Percentiles rank a stretch among this genome's conserved stretches.
Evolutionary conservation across 2,329 filamentous ascomycete species (phyloP).

Genomic region (Fusarium mexicanum): DNA sequence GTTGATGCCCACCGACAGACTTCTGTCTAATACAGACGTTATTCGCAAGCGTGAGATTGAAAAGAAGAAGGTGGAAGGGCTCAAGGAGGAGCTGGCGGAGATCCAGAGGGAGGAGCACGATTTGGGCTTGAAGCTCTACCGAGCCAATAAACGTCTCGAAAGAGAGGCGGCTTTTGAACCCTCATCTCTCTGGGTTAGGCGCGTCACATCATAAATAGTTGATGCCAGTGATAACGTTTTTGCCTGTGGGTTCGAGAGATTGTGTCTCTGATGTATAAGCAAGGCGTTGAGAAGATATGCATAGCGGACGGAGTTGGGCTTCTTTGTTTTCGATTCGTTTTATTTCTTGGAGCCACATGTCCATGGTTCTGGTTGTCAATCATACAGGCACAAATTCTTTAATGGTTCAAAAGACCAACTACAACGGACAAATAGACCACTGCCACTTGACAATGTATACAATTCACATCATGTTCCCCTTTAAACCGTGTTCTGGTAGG

Average conservation of each 20-base stretch:
- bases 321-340: constrained; percentile 20
- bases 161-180: constrained; percentile 71
- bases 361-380: constrained; percentile 17
- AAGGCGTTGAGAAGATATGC: constrained; percentile 40
- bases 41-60: constrained; percentile 63
- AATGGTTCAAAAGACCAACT: constrained; percentile 13
- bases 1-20: constrained; percentile 76
- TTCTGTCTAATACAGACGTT: constrained; percentile 74
- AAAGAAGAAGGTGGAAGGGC: constrained; percentile 72
- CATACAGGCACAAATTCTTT: constrained; percentile 23
- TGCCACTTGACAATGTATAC: constrained; percentile 2
- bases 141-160: constrained; percentile 79
- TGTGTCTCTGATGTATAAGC: constrained; percentile 21
- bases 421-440: constrained; percentile 18
- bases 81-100: constrained; percentile 75
- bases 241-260: constrained; percentile 5
- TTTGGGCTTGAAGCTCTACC: constrained; percentile 76
- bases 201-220: constrained; percentile 70
- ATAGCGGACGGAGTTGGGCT: constrained; percentile 37
- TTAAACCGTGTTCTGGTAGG: neutral
- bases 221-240: neutral
- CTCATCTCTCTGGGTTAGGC: constrained; percentile 79
- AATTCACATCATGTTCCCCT: neutral
- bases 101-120: constrained; percentile 82
- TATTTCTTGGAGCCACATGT: constrained; percentile 20